phyloP scores from a whole-genome alignment of 2,329 filamentous ascomycete genomes.

The Verticillium klebahnii region DNA sequence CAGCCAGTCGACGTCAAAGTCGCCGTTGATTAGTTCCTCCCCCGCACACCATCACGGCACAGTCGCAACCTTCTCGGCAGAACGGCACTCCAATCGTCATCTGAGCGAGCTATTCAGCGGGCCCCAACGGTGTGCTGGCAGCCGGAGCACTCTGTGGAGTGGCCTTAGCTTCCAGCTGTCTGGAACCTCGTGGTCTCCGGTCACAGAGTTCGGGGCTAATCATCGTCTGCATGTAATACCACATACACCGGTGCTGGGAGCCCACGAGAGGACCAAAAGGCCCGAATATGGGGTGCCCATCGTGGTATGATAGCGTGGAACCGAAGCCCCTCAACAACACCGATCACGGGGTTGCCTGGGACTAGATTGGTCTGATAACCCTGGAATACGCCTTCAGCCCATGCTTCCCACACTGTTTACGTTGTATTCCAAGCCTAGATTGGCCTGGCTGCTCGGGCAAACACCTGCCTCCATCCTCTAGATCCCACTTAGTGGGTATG shows the following conservation, averaged over 20 bases:
- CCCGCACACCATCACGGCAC: not conserved
- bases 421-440: not conserved
- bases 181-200: not conserved
- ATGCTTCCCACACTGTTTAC: not conserved
- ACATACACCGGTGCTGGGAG: not conserved
- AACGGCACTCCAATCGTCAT: not conserved
- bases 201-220: not conserved
- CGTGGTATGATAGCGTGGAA: not conserved
- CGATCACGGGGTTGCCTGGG: not conserved
- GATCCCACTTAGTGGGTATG: not conserved
- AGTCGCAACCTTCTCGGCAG: not conserved
- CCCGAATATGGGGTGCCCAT: not conserved
- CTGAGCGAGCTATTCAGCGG: not conserved
- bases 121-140: not conserved
- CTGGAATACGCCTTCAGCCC: not conserved
- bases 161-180: not conserved
- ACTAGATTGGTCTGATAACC: not conserved
- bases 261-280: not conserved
- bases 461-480: not conserved
- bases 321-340: not conserved
- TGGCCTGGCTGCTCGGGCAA: not conserved
- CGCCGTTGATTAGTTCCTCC: not conserved
- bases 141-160: not conserved
- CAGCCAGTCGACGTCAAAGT: not conserved
- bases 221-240: not conserved